Base-by-base conservation (phyloP, 495 filamentous ascomycete species). In the Lasiosphaeris hirsuta region DNA sequence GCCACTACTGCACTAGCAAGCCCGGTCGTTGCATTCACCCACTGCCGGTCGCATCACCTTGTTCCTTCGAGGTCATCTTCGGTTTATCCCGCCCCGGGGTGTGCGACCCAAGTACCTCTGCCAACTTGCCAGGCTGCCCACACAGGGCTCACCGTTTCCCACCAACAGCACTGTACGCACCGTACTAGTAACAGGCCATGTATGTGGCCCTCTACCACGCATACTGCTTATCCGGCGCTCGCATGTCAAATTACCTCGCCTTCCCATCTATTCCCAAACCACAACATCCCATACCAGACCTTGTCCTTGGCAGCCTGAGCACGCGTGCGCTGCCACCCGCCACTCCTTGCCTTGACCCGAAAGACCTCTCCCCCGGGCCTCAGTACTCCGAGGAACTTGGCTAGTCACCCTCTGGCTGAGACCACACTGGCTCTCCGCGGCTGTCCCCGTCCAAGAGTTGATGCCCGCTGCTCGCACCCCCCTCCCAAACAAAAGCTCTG, bases 21-120 rank as follows among this genome's bases (percentile, higher is more conserved):
- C 36, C 36, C 40, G 39, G 47, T 55, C 47, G 56, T 66, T 60
- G 51, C 59, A 64, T 56, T 48, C 51, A 45, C 51, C 52, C 47
- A 51, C 54, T 60, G 54, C 52, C 51, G 55, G 51, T 51, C 52
- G 55, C 54, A 56, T 47, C 47, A 51, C 47, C 48, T 52, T 35
- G 34, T 23, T 48, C 51, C 30, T 34, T 37, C 19, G 40, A 18
- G 51, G 44, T 49, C 61, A 51, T 59, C 41, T 47, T 59, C 51
- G 50, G 63, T 49, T 60, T 62, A 54, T 54, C 41, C 63, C 56
- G 46, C 51, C 39, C 39, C 51, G 42, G 33, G 17, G 45, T 50
- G 45, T 14, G 54, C 53, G 47, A 46, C 18, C 23, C 52, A 40
- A 55, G 55, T 39, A 48, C 41, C 55, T 57, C 41, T 35, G 23